Percentiles rank a stretch among this genome's conserved stretches.
Conservation (phyloP, 2,329 filamentous ascomycete species). For the Penicillium sp. region DNA sequence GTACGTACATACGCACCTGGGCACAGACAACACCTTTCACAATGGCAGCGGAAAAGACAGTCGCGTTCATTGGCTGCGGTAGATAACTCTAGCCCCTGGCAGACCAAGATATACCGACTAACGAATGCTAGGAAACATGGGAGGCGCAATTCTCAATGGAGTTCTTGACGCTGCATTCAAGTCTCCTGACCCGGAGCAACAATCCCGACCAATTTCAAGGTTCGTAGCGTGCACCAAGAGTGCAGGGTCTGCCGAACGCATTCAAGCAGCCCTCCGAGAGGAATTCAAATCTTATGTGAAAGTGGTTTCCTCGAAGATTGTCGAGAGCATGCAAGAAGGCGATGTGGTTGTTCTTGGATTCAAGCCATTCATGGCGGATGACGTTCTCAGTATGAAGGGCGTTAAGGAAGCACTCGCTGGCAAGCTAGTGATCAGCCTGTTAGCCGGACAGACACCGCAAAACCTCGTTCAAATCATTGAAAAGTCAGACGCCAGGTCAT, state of each 20-base stretch:
- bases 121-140: conserved; percentile 33
- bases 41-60: conserved; percentile 15
- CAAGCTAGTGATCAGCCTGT: conserved; percentile 53
- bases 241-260: conserved; percentile 33
- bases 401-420: conserved; percentile 40
- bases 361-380: conserved; percentile 47
- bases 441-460: conserved; percentile 47
- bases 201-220: conserved; percentile 12
- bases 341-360: conserved; percentile 49
- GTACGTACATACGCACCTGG: background rate
- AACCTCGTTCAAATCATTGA: conserved; percentile 15
- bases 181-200: background rate
- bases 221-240: conserved; percentile 47
- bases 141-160: conserved; percentile 37
- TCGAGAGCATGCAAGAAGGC: conserved; percentile 33
- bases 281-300: conserved; percentile 33
- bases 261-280: conserved; percentile 30
- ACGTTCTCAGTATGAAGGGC: conserved; percentile 38
- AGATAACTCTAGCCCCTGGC: background rate
- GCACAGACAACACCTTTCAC: background rate
- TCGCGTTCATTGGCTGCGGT: conserved; percentile 26
- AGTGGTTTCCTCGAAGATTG: conserved; percentile 36
- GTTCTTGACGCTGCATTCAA: conserved; percentile 28
- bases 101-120: background rate
- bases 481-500: background rate